These are phyloP conservation scores for Inosperma sp. DNA, from an alignment of 768 basidiomycete species.

Conservation along the genomic window DNA sequence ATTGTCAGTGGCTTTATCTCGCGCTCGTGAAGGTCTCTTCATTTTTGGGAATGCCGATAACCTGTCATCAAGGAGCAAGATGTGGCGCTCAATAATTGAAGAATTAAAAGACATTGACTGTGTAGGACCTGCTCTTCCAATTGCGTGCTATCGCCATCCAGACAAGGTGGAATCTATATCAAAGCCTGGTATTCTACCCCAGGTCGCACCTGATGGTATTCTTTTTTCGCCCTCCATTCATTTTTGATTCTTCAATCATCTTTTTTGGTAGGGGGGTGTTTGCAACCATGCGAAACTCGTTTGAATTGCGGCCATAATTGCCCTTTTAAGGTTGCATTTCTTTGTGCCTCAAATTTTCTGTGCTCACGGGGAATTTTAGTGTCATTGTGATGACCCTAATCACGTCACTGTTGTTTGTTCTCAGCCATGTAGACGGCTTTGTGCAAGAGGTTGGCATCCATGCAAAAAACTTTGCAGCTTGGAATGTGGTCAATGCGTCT, in stretches of 20 bases:
- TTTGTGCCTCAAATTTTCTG: neutral
- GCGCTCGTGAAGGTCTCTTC: slow-evolving; percentile 70
- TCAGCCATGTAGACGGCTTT: slow-evolving; percentile 48
- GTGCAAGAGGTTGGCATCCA: slow-evolving; percentile 48
- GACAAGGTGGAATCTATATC: slow-evolving; percentile 38
- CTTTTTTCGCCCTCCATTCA: neutral
- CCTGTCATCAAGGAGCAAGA: slow-evolving; percentile 43
- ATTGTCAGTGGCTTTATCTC: slow-evolving; percentile 58
- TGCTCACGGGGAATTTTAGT: slow-evolving; percentile 32
- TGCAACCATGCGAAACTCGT: slow-evolving; percentile 47
- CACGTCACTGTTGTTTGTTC: slow-evolving; percentile 47
- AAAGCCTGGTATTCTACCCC: slow-evolving; percentile 47
- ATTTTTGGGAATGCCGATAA: slow-evolving; percentile 65
- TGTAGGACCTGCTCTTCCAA: slow-evolving; percentile 51
- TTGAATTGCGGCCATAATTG: slow-evolving; percentile 63
- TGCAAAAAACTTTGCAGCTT: slow-evolving; percentile 49
- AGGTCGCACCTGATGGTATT: slow-evolving; percentile 54
- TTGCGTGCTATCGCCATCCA: slow-evolving; percentile 54
- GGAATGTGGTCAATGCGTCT: slow-evolving; percentile 50
- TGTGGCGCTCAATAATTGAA: slow-evolving; percentile 58
- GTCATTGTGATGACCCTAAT: slow-evolving; percentile 56
- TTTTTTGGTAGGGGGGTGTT: slow-evolving; percentile 49
- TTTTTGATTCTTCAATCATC: neutral
- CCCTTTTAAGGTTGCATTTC: slow-evolving; percentile 46
- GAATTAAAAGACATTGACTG: slow-evolving; percentile 45